Conservation (phyloP, 2,329 filamentous ascomycete genomes). For the Colletotrichum simmondsii region DNA sequence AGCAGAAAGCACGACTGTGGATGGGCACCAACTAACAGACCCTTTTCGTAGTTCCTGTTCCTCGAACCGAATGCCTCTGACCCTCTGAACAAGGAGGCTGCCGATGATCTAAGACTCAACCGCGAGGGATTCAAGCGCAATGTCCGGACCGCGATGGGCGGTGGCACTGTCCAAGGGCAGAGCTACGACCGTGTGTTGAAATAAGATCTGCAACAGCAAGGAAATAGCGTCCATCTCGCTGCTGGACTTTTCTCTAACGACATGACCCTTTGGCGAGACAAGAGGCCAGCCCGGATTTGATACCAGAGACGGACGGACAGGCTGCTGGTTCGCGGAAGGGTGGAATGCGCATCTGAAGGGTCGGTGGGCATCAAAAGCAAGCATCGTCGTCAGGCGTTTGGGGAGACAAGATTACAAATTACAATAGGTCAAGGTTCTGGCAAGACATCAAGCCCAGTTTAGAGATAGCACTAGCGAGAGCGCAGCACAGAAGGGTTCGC, state of each 20-base stretch:
- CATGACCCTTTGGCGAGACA: neutral
- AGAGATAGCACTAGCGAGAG: neutral
- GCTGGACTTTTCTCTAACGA: neutral
- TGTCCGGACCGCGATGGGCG: slow-evolving; percentile 84
- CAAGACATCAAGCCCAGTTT: slow-evolving; percentile 7
- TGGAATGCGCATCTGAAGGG: slow-evolving; percentile 19
- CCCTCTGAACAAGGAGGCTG: slow-evolving; percentile 98
- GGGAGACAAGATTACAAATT: slow-evolving; percentile 26
- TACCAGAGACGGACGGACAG: slow-evolving; percentile 3
- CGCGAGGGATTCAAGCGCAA: slow-evolving; percentile 92
- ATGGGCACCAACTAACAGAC: slow-evolving; percentile 35
- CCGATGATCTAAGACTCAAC: slow-evolving; percentile 88
- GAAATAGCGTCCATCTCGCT: neutral
- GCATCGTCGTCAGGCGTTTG: slow-evolving; percentile 34
- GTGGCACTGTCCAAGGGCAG: slow-evolving; percentile 78
- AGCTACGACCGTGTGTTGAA: slow-evolving; percentile 83
- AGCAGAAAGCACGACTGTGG: no score
- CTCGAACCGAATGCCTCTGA: slow-evolving; percentile 97
- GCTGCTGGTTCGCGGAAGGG: neutral
- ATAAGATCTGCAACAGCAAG: slow-evolving; percentile 46
- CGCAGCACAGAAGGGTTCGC: neutral
- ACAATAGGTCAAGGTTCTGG: slow-evolving; percentile 7
- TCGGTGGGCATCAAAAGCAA: slow-evolving; percentile 26
- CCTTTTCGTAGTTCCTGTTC: slow-evolving; percentile 81
- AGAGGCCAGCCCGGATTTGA: neutral